These are phyloP conservation scores for Fusarium sp. DNA, from an alignment of 2,329 filamentous ascomycete genomes.

Conservation along the genomic window DNA sequence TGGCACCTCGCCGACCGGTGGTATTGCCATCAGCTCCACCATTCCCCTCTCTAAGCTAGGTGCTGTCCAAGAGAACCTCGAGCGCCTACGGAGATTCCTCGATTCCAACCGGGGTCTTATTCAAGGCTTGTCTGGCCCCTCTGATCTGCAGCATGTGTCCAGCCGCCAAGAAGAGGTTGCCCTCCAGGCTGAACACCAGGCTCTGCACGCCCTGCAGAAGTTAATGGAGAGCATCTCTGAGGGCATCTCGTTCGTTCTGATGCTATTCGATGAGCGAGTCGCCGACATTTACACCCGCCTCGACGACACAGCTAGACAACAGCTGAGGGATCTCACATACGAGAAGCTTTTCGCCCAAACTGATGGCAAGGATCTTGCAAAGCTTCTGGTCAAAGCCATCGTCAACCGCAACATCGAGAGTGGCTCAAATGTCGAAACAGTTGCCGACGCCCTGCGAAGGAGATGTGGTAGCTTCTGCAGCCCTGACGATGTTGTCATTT, in stretches of 20 bases:
- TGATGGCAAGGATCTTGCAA: slow-evolving; percentile 89
- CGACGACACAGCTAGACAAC: slow-evolving; percentile 77
- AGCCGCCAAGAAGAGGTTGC: slow-evolving; percentile 93
- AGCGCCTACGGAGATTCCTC: slow-evolving; percentile 85
- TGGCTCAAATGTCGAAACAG: slow-evolving; percentile 96
- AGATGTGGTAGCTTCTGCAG: slow-evolving; percentile 98
- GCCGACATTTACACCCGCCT: slow-evolving; percentile 88
- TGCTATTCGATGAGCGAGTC: slow-evolving; percentile 94
- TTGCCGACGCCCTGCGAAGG: slow-evolving; percentile 92
- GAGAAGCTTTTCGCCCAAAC: slow-evolving; percentile 87
- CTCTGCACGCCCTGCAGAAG: slow-evolving; percentile 87
- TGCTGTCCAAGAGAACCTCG: slow-evolving; percentile 84
- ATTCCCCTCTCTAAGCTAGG: slow-evolving; percentile 79
- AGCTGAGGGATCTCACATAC: slow-evolving; percentile 85
- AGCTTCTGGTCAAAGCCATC: slow-evolving; percentile 95
- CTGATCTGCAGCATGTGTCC: slow-evolving; percentile 82
- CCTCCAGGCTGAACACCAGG: slow-evolving; percentile 93
- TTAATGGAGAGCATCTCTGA: slow-evolving; percentile 94
- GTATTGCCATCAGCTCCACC: slow-evolving; percentile 76
- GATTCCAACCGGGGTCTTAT: slow-evolving; percentile 92
- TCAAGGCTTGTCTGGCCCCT: slow-evolving; percentile 92
- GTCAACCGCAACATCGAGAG: slow-evolving; percentile 98
- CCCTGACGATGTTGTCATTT: slow-evolving; percentile 96
- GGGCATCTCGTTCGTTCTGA: slow-evolving; percentile 95
- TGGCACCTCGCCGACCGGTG: slow-evolving; percentile 67